Evolutionary conservation across 176 grass and related monocot species (phyloP), one percentile per base, ranked within the genome.

Genomic region (Poa pratensis): DNA sequence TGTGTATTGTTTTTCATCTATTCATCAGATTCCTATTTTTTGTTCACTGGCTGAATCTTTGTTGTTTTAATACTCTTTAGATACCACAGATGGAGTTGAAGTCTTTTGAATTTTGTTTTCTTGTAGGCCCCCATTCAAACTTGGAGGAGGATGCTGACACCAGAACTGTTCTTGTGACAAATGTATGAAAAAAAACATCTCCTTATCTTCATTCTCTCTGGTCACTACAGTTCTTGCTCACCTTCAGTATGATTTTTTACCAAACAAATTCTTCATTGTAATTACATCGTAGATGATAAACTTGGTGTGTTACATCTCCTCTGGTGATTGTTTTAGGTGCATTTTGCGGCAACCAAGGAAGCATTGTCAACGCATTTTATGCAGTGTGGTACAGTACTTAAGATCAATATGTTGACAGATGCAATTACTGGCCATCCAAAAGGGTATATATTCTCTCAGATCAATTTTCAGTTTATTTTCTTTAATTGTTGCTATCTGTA

Each of bases 281-380:
- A 15, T 75, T 64, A 12, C 20, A 80, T 19, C 63, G 13, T 49
- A 54, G 79, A 71, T 35, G 23, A 80, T 86, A 80, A 67, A 84
- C 64, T 75, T n/a, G 70, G 2, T 74, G 32, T 24, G 7, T 63
- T 28, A 50, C 77, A 76, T 70, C 28, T 57, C 26, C 15, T 72
- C 55, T 73, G 51, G 35, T 87, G 39, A 73, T 64, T 82, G 37
- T 81, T 60, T 53, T 87, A 97, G 92, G 92, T 97, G 53, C 95
- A 97, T 84, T 97, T 97, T 95, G 95, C 89, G 45, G 89, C 95
- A 79, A 85, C 86, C 11, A 95, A 88, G 76, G 95, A 97, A 93
- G 87, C 90, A 80, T 86, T 97, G 54, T 73, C 87, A 68, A 66
- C 75, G 37, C 82, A 93, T 93, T 97, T 97, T 80, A 76, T 84